Evolutionary conservation across 495 filamentous ascomycete genomes (phyloP).

Genomic region (Chlorociboria aeruginascens): DNA sequence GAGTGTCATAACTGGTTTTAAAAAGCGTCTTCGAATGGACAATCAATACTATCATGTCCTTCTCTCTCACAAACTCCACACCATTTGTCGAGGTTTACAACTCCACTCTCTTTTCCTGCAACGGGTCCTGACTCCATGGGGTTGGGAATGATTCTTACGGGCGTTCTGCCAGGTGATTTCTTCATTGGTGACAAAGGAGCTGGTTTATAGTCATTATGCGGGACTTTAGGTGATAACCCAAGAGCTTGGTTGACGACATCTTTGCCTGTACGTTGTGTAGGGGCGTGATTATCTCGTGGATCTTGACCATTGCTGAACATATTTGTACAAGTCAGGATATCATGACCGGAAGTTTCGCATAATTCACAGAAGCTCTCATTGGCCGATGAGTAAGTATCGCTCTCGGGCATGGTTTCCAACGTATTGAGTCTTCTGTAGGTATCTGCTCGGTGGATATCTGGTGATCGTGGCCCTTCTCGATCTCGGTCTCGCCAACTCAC

Average conservation of each 20-base stretch:
- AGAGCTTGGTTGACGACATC: conserved; percentile 33
- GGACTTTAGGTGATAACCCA: conserved; percentile 21
- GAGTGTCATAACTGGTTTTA: conserved; percentile 14
- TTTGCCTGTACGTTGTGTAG: conserved; percentile 25
- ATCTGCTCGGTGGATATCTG: conserved; percentile 27
- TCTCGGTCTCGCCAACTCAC: conserved; percentile 34
- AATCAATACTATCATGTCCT: conserved; percentile 91
- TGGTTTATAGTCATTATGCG: conserved; percentile 30
- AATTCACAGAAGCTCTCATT: conserved; percentile 90
- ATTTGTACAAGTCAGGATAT: conserved; percentile 85
- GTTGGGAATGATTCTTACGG: conserved; percentile 36
- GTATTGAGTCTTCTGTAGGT: conserved; percentile 33
- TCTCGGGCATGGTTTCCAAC: conserved; percentile 54
- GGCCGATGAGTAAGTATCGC: conserved; percentile 58
- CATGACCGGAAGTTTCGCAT: conserved; percentile 85
- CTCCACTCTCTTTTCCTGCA: conserved; percentile 68
- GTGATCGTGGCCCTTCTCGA: conserved; percentile 8
- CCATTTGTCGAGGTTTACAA: conserved; percentile 81
- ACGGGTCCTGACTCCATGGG: conserved; percentile 59
- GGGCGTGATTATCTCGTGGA: not conserved
- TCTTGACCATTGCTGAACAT: conserved; percentile 53
- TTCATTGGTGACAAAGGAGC: conserved; percentile 40
- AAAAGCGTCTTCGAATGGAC: conserved; percentile 81
- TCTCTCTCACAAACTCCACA: conserved; percentile 95
- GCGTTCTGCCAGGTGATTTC: conserved; percentile 18